Conservation (phyloP, 2,329 filamentous ascomycete genomes). For the Xylaria hypoxylon region DNA sequence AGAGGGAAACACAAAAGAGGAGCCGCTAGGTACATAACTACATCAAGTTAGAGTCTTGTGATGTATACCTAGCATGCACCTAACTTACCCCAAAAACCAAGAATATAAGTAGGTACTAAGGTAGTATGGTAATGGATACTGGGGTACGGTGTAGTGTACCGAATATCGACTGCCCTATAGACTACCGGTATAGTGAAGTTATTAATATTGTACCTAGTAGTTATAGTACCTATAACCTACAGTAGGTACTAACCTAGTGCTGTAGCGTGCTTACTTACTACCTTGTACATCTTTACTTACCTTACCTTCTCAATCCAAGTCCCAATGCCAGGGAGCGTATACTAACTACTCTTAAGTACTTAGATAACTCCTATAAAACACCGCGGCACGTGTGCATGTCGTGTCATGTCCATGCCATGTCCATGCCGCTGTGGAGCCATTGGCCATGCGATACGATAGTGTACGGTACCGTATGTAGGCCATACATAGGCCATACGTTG, state of each 20-base stretch:
- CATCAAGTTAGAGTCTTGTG: background rate
- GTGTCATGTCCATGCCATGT: background rate
- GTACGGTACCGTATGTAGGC: background rate
- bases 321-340: too few species aligned
- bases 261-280: too few species aligned
- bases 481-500: background rate
- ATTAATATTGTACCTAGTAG: too few species aligned
- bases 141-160: too few species aligned
- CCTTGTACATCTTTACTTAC: too few species aligned
- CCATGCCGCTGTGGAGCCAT: slow-evolving; percentile 9
- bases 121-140: too few species aligned
- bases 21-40: slow-evolving; percentile 5
- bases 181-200: too few species aligned
- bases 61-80: background rate
- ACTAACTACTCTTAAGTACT: too few species aligned
- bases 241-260: too few species aligned
- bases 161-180: too few species aligned
- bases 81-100: slow-evolving; percentile 17
- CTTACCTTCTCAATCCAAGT: too few species aligned
- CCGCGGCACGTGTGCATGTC: slow-evolving; percentile 5
- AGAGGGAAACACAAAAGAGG: slow-evolving; percentile 23
- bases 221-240: too few species aligned
- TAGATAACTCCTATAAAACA: background rate
- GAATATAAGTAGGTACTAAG: background rate
- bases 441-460: background rate